phyloP scores from a whole-genome alignment of 164 flowering plant species.

The Tinospora cordifolia region DNA sequence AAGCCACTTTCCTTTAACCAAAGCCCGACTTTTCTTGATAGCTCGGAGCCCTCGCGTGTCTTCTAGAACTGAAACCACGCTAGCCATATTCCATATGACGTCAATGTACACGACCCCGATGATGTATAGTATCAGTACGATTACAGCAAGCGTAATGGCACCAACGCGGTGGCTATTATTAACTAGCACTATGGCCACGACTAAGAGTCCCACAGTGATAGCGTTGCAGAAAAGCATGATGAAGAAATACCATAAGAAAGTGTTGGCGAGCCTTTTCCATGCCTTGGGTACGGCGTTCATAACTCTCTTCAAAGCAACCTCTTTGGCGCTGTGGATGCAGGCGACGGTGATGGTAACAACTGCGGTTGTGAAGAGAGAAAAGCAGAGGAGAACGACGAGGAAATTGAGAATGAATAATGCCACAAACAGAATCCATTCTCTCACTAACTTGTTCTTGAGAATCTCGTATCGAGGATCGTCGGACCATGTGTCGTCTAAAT shows the following conservation, averaged over 20 bases:
- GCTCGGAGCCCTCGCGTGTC: slow-evolving; percentile 43
- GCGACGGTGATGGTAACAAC: slow-evolving; percentile 45
- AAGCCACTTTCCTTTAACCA: slow-evolving; percentile 45
- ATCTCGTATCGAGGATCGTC: slow-evolving; percentile 11
- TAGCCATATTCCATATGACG: slow-evolving; percentile 57
- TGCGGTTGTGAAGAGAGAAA: slow-evolving; percentile 34
- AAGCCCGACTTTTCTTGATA: slow-evolving; percentile 42
- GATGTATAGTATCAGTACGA: slow-evolving; percentile 20
- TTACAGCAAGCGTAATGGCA: neutral
- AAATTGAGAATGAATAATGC: slow-evolving; percentile 29
- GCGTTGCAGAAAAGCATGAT: slow-evolving; percentile 27
- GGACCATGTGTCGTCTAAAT: slow-evolving; percentile 5
- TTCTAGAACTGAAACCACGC: slow-evolving; percentile 56
- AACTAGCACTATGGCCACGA: slow-evolving; percentile 7
- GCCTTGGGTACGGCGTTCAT: slow-evolving; percentile 41
- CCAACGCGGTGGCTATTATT: neutral
- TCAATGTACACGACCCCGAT: slow-evolving; percentile 40
- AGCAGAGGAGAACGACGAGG: slow-evolving; percentile 18
- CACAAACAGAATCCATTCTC: slow-evolving; percentile 24
- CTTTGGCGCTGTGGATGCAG: slow-evolving; percentile 33
- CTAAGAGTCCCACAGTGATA: neutral
- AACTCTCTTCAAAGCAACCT: slow-evolving; percentile 30
- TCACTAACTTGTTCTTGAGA: slow-evolving; percentile 13
- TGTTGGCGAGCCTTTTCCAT: slow-evolving; percentile 47
- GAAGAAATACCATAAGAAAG: slow-evolving; percentile 33